A percentile compares a stretch with the other conserved stretches of the same genome.
Evolutionary conservation across 306 rosid genomes (phyloP).

Genomic region (Cicer cuneatum): DNA sequence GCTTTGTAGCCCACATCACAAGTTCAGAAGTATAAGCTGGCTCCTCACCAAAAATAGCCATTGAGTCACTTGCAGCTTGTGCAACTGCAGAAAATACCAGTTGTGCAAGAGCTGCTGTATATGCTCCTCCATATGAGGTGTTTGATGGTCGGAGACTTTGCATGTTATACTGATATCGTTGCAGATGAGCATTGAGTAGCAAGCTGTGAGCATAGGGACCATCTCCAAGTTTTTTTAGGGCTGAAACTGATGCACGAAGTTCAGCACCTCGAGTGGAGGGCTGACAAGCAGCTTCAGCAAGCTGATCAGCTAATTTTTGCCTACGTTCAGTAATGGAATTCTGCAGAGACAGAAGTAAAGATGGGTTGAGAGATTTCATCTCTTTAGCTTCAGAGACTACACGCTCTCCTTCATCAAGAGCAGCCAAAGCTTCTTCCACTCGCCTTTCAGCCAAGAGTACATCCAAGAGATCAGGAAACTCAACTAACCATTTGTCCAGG

Average conservation of each 20-base stretch:
- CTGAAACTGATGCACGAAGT: slow-evolving; percentile 87
- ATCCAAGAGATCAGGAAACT: slow-evolving; percentile 94
- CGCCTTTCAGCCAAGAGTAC: slow-evolving; percentile 95
- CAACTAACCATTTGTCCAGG: slow-evolving; percentile 85
- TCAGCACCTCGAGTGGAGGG: slow-evolving; percentile 95
- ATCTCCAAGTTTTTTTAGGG: slow-evolving; percentile 94
- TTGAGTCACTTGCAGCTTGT: slow-evolving; percentile 93
- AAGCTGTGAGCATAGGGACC: slow-evolving; percentile 94
- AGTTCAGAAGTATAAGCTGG: slow-evolving; percentile 89
- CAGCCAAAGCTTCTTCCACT: slow-evolving; percentile 86
- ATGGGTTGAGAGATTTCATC: slow-evolving; percentile 65
- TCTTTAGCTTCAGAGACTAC: slow-evolving; percentile 76
- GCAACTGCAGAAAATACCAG: slow-evolving; percentile 94
- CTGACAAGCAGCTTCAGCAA: slow-evolving; percentile 99
- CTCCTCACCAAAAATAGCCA: slow-evolving; percentile 86
- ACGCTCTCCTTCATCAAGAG: slow-evolving; percentile 89
- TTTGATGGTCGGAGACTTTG: slow-evolving; percentile 95
- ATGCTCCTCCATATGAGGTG: slow-evolving; percentile 97
- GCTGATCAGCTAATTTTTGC: slow-evolving; percentile 93
- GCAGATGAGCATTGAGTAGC: slow-evolving; percentile 86
- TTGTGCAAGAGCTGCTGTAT: slow-evolving; percentile 98
- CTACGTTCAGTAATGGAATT: slow-evolving; percentile 71
- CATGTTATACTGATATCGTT: slow-evolving; percentile 89
- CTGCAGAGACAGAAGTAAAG: slow-evolving; percentile 67
- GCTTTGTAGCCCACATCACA: slow-evolving; percentile 96